Evolutionary conservation across 352 stramenopile genomes (phyloP), one percentile per base, ranked within the genome.

Genomic region (Saprolegnia diclina): DNA sequence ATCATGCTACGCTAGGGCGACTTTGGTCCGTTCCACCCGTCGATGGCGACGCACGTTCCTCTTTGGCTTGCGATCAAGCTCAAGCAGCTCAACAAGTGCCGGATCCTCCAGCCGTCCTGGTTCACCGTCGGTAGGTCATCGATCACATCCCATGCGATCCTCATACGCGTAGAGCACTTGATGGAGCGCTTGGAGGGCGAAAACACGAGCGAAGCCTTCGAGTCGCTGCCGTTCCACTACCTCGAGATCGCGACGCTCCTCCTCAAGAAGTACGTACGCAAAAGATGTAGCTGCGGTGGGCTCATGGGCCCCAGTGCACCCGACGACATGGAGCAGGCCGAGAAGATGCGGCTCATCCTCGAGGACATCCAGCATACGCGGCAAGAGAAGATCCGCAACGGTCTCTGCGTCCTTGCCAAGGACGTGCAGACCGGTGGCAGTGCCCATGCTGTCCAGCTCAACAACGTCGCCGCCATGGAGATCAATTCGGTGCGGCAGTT

Each of bases 1-100:
- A 72, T 37, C 29, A 59, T 29, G 62, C 24, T 72, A 45, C 22
- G 24, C 1, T 53, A 89, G 83, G 88, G 88, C 21, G 81, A 92
- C 65, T 95, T 92, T 63, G 88, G 88, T n/a, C 88, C 88, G 37
- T 96, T 96, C 65, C 81, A 93, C 68, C 82, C 87, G 6, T 85
- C 88, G 16, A 94, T 92, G 53, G 89, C 79, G 42, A 86, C 81
- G 63, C 77, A 91, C 40, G 88, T 95, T 48, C 87, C 88, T 46
- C 72, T 96, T 21, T 96, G 88, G 88, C 83, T 96, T n/a, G 88
- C 88, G 37, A 80, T 96, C 21, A 88, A 91, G 80, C 85, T 96
- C 38, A 91, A 92, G 52, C 83, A 96, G 71, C 79, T 92, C 53
- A 82, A 95, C 78, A 93, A 94, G 73, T 95, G 87, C 61, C 83